Base-by-base conservation (phyloP, 495 filamentous ascomycete species). In the Tuber aestivum region DNA sequence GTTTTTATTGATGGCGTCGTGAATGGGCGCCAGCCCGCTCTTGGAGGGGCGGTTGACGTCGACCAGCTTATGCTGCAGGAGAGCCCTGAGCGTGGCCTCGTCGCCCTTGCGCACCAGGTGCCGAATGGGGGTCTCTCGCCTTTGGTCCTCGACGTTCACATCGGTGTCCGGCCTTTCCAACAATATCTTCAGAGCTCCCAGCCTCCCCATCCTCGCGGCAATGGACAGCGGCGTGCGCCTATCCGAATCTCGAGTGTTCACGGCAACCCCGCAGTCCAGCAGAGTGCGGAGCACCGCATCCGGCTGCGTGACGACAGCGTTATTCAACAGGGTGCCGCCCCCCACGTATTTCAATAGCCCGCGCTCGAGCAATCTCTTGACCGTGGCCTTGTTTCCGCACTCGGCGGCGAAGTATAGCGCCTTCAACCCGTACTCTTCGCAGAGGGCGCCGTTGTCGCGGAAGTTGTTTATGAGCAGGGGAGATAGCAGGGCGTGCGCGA, bases 391-490 rank as follows among this genome's bases (percentile, higher is more conserved):
- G 20, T 65, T 35, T 18, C 56, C 56, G 6, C 56, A 27, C 56
- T 35, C 56, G 56, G 56, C 56, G 14, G 27, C 56, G 56, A 65
- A 65, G 27, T 65, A 65, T 18, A 65, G 14, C 7, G 56, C 56
- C 14, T 32, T 65, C 27, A 65, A 20, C 0, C 56, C 56, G 56
- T 65, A 65, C 35, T 65, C 56, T 16, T 65, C 56, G 56, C 27
- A 65, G 56, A 65, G 56, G 27, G 56, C 32, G 32, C 56, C 27
- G 56, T 65, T 65, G 56, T 65, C 16, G 56, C 56, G 56, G 56
- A 65, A 65, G 56, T 65, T 65, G 32, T 65, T 65, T 65, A 65
- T 65, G 14, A 65, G 56, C 56, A 65, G 27, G 56, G 56, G 56
- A 32, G 56, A 65, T 32, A 65, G 56, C 32, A 65, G 56, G 27